These are phyloP conservation scores for Cordyceps farinosa DNA, from an alignment of 2,329 filamentous ascomycete genomes.

Conservation along the genomic window DNA sequence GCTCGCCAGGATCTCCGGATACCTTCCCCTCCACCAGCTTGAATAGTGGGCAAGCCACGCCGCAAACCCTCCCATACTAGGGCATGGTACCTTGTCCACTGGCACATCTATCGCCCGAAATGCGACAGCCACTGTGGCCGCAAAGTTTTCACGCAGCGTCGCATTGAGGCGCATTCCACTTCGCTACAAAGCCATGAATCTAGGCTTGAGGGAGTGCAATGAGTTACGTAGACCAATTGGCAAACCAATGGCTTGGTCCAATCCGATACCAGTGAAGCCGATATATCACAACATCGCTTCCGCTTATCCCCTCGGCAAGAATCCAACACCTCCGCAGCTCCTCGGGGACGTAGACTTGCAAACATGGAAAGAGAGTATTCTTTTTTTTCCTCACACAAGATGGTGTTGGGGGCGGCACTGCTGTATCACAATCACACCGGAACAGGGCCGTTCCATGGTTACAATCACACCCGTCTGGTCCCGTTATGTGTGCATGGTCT, in stretches of 20 bases:
- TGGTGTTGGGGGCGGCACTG: constrained; percentile 5
- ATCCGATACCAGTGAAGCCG: background rate
- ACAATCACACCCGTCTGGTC: constrained; percentile 6
- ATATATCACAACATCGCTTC: background rate
- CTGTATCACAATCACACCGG: constrained; percentile 10
- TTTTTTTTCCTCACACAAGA: background rate
- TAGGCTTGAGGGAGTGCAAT: no score
- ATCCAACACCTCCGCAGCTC: background rate
- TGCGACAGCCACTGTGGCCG: background rate
- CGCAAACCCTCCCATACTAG: constrained; percentile 6
- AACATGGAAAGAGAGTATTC: background rate
- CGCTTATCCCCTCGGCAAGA: background rate
- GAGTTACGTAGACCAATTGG: background rate
- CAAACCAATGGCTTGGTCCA: background rate
- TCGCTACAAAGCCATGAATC: no score
- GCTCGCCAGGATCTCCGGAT: constrained; percentile 8
- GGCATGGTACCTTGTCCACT: background rate
- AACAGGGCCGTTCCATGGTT: constrained; percentile 6
- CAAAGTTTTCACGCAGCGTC: background rate
- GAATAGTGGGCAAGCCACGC: constrained; percentile 7
- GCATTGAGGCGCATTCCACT: no score
- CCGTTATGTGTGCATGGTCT: background rate
- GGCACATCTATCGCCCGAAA: background rate
- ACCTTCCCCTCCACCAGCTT: constrained; percentile 2
- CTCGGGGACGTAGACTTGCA: background rate